phyloP scores from a whole-genome alignment of 148 eudicot species.

The Rhododendron simsii region DNA sequence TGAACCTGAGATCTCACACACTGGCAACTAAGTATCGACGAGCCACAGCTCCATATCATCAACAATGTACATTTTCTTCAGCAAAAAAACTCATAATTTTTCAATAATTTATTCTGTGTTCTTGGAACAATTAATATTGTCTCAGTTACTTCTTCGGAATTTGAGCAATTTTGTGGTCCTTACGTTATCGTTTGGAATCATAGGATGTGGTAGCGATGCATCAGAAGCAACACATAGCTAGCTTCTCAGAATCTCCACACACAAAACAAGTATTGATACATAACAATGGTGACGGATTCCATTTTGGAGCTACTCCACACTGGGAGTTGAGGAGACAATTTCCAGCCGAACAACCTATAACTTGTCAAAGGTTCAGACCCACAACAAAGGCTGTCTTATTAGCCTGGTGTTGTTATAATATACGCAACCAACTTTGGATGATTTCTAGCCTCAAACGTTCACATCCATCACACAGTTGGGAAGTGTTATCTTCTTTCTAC shows the following conservation, averaged over 20 bases:
- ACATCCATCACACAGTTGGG: background rate
- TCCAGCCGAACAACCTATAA: background rate
- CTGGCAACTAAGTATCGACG: too few relatives aligned
- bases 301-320: background rate
- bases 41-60: too few relatives aligned
- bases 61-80: too few relatives aligned
- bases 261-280: background rate
- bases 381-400: background rate
- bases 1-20: background rate
- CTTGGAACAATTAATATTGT: too few relatives aligned
- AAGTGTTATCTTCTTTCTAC: background rate
- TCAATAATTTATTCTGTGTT: background rate
- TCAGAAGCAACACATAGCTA: background rate
- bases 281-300: background rate
- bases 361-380: background rate
- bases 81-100: too few relatives aligned
- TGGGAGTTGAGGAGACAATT: background rate
- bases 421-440: background rate
- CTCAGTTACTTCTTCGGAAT: background rate
- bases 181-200: background rate
- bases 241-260: background rate
- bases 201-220: background rate
- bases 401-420: background rate
- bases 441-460: background rate
- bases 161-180: background rate